These are phyloP conservation scores for Rhizophagus sp. DNA, from an alignment of 192 early-diverging fungal genomes.

Conservation along the genomic window DNA sequence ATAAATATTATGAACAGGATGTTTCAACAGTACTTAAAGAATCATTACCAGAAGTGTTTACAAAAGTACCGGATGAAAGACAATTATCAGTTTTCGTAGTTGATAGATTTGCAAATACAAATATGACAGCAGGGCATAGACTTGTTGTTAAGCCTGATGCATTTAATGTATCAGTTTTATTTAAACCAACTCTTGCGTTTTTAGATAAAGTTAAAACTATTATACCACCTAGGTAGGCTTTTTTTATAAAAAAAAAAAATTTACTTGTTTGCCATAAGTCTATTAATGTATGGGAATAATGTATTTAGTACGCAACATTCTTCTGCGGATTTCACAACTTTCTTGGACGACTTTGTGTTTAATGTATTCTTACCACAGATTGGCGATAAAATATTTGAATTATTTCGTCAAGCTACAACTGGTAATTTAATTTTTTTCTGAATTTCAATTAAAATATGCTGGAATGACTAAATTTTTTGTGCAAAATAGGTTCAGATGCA, in stretches of 20 bases:
- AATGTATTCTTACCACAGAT: constrained; percentile 83
- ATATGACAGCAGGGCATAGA: constrained; percentile 60
- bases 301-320: constrained; percentile 34
- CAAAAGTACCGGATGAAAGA: constrained; percentile 20
- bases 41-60: constrained; percentile 32
- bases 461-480: not conserved
- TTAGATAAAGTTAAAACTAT: constrained; percentile 55
- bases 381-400: constrained; percentile 78
- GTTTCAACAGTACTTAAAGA: constrained; percentile 30
- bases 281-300: constrained; percentile 17
- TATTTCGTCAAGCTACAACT: constrained; percentile 65
- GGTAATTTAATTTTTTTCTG: constrained; percentile 38
- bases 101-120: constrained; percentile 66
- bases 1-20: constrained; percentile 37
- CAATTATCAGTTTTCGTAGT: constrained; percentile 39
- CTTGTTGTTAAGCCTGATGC: constrained; percentile 67
- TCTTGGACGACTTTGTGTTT: constrained; percentile 77
- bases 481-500: constrained; percentile 40
- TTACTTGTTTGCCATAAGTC: not conserved
- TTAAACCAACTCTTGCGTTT: constrained; percentile 69
- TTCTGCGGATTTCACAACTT: constrained; percentile 58
- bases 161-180: constrained; percentile 68
- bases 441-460: not conserved
- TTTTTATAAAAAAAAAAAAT: not conserved
- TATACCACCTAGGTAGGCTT: constrained; percentile 50